Conservation (phyloP, 345 rosid genomes). For the Balakata baccata region DNA sequence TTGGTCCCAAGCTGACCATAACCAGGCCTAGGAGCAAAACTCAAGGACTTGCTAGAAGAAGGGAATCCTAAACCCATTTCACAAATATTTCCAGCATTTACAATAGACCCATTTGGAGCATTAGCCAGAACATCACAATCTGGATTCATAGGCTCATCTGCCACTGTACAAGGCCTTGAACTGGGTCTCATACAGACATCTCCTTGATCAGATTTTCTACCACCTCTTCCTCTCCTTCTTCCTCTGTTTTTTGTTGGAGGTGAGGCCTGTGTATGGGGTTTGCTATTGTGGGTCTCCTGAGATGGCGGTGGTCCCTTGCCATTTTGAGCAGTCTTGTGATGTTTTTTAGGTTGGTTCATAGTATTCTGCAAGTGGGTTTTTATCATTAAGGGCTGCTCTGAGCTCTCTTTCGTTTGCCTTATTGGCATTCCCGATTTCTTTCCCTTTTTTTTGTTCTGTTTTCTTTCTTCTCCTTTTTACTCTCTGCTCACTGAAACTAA, state of each 20-base stretch:
- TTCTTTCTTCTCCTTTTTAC: slow-evolving; percentile 7
- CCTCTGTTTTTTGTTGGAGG: slow-evolving; percentile 64
- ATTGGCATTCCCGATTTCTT: slow-evolving; percentile 53
- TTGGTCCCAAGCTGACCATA: slow-evolving; percentile 81
- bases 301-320: slow-evolving; percentile 63
- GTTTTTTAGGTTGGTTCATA: slow-evolving; percentile 48
- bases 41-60: slow-evolving; percentile 64
- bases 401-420: slow-evolving; percentile 81
- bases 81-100: slow-evolving; percentile 23
- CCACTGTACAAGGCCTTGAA: slow-evolving; percentile 82
- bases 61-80: slow-evolving; percentile 48
- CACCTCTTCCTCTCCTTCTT: slow-evolving; percentile 93
- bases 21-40: slow-evolving; percentile 83
- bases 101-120: slow-evolving; percentile 32
- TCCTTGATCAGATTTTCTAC: slow-evolving; percentile 85
- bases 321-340: slow-evolving; percentile 61
- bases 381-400: slow-evolving; percentile 67
- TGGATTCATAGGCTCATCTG: slow-evolving; percentile 48
- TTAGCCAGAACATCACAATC: slow-evolving; percentile 28
- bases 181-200: slow-evolving; percentile 85
- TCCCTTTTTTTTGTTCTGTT: slow-evolving; percentile 16
- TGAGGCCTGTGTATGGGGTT: slow-evolving; percentile 50
- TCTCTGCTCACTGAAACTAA: slow-evolving; percentile 18
- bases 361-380: slow-evolving; percentile 61
- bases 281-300: slow-evolving; percentile 38